Evolutionary conservation across 2,329 filamentous ascomycete species (phyloP), one percentile per base, ranked within the genome.

Genomic region (Dothidotthia symphoricarpi): DNA sequence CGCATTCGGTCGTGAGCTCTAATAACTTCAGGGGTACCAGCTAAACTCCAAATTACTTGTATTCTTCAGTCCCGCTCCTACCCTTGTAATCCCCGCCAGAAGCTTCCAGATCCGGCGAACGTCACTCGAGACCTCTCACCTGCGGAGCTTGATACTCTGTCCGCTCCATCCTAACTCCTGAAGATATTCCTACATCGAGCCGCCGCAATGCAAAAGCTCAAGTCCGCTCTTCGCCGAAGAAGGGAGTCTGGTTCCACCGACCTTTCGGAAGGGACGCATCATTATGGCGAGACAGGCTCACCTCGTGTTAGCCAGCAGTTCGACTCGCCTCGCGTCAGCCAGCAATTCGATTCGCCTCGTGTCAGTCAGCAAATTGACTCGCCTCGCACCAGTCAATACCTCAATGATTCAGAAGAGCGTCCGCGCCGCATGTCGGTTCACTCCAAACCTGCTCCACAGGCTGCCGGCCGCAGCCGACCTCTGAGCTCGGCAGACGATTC

Each of bases 401-500:
- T n/a, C n/a, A n/a, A n/a, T n/a, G n/a, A 22, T 22, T 43, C 36
- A 24, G 32, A 28, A 17, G 35, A 32, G 16, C 24, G 22, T n/a
- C 19, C 25, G 22, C 29, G 16, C 15, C 32, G 36, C 22, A 28
- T 31, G 12, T 47, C 41, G 24, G 22, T 32, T 16, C 40, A 34
- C 16, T 41, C 33, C 15, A 34, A 35, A 24, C 31, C 30, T 13
- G 30, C 34, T 12, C 28, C 37, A 13, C 13, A 33, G 12, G 28
- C 35, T 7, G 28, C 28, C 14, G 26, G 41, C n/a, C 40, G 38
- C 30, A 42, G 39, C 28, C 48, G 44, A 34, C 43, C 53, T 35
- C 25, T 40, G 15, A 46, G 41, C 24, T 45, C 45, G n/a, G 31
- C 25, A 15, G 47, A 46, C 24, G 35, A 51, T 34, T 41, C 35